Base-by-base conservation (phyloP, 2,329 filamentous ascomycete genomes). In the Fusarium fracticaudum region DNA sequence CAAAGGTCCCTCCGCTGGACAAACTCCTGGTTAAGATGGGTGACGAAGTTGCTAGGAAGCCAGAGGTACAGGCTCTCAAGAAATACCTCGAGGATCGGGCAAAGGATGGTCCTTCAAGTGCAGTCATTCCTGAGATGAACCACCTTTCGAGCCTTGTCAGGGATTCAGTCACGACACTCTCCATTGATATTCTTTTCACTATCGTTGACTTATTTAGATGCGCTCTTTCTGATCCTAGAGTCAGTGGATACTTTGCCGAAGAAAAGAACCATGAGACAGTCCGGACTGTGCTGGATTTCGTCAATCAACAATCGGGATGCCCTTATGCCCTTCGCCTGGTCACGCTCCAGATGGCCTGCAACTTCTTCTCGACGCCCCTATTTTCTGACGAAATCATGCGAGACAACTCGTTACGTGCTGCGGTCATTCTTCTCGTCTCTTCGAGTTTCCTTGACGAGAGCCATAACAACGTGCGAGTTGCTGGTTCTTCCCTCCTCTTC, bases 241-340 rank as follows among this genome's bases (percentile, higher is more conserved):
- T 98, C 22, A 94, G 93, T 69, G 93, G 93, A 24, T 97, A 91
- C 83, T 95, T 95, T 71, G 94, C 94, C 2, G 93, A 96, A 79
- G 94, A 98, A 80, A 80, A 85, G 22, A 85, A 85, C 14, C 91
- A 93, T 65, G 83, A 84, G 60, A 94, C 93, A 0, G 84, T 96
- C 20, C 79, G 87, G 40, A 85, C 88, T 1, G 82, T 98, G 6
- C 80, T 94, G 7, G 82, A 88, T 7, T 84, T 89, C 43, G 88
- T 94, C 50, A 91, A 89, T 72, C 80, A 84, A 11, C 85, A 89
- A 38, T 79, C 84, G 14, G 82, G 85, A 2, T 93, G 91, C 45
- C 94, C 94, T 0, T 98, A 98, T 79, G 91, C 93, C 9, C 87
- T 97, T 3, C 92, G 94, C 20, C 90, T 98, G 5, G 94, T 97